Base-by-base conservation (phyloP, 495 filamentous ascomycete genomes). In the Entonaema liquescens region DNA sequence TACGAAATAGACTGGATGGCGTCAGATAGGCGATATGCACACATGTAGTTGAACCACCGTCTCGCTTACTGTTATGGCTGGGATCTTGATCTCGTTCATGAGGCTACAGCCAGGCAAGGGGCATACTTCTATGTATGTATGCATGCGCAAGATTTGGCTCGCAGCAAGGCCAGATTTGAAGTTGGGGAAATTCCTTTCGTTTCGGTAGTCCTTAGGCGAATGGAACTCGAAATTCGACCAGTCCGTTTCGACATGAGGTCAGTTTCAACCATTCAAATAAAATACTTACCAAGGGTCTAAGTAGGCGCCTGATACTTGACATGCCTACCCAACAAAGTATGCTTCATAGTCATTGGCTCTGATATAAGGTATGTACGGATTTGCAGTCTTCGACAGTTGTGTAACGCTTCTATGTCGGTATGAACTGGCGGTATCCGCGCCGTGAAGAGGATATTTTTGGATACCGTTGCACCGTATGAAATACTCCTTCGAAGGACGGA, bases 371-470 rank as follows among this genome's bases (percentile, higher is more conserved):
- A 58, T 60, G 31, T 65, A 55, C 56, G 42, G 65, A 59, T 55
- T 72, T 38, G 40, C 60, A 31, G 60, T 29, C 47, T 58, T 65
- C 56, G 50, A 52, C 17, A 36, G 69, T 28, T 17, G 69, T 56
- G 55, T 50, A 68, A 64, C 60, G 26, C 50, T 52, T 65, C 61
- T 59, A n/a, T 54, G 61, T 61, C 70, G 65, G 65, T 66, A 64
- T 73, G 61, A 68, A 68, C 57, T 73, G 65, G 70, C 70, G 65
- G 70, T 68, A 73, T 73, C 69, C 65, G 65, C 65, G 61, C 60
- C 44, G 59, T 53, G 60, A 72, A 36, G 55, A 35, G 19, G 59
- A 49, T 72, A 72, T 68, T 73, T 65, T 68, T 68, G 61, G 69
- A 72, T 58, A 57, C 38, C n/a, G 47, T 56, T 62, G 56, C 60